Conservation (phyloP, 2,329 filamentous ascomycete species). For the Arthrobotrys sinensis region DNA sequence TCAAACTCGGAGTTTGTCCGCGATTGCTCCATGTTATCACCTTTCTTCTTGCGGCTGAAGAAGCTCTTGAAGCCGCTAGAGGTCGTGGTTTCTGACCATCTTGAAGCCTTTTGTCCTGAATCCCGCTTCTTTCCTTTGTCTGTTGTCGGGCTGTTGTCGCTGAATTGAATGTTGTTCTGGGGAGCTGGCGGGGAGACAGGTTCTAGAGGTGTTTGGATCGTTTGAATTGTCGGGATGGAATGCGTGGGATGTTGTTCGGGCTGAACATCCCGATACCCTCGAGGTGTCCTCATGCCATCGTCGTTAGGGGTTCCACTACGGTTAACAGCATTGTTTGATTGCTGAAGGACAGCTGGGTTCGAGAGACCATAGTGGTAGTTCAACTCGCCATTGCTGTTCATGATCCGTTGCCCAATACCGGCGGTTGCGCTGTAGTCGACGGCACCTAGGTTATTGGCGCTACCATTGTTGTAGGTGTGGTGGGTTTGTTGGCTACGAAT, state of each 20-base stretch:
- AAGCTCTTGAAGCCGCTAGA: conserved; percentile 87
- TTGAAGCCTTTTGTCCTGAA: conserved; percentile 93
- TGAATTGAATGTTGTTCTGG: conserved; percentile 37
- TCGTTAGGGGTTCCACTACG: conserved; percentile 77
- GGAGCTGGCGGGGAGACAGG: conserved; percentile 62
- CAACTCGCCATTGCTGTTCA: conserved; percentile 61
- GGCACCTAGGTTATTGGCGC: conserved; percentile 65
- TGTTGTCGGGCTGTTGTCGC: conserved; percentile 71
- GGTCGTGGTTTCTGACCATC: conserved; percentile 96
- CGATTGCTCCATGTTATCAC: conserved; percentile 75
- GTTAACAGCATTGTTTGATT: conserved; percentile 71
- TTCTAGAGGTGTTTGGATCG: conserved; percentile 62
- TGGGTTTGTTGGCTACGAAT: conserved; percentile 53
- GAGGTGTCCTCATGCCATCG: conserved; percentile 60
- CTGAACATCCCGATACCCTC: conserved; percentile 51
- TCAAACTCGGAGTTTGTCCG: conserved; percentile 83
- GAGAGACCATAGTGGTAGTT: conserved; percentile 65
- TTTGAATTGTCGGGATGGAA: conserved; percentile 55
- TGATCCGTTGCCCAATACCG: conserved; percentile 63
- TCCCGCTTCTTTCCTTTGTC: conserved; percentile 78
- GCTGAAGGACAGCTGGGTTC: conserved; percentile 58
- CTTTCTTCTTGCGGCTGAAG: conserved; percentile 74
- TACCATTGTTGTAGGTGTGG: conserved; percentile 53
- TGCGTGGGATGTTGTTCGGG: conserved; percentile 12
- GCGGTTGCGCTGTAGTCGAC: conserved; percentile 68